Evolutionary conservation across 2,329 filamentous ascomycete species (phyloP).

Genomic region (Monilinia fructigena): DNA sequence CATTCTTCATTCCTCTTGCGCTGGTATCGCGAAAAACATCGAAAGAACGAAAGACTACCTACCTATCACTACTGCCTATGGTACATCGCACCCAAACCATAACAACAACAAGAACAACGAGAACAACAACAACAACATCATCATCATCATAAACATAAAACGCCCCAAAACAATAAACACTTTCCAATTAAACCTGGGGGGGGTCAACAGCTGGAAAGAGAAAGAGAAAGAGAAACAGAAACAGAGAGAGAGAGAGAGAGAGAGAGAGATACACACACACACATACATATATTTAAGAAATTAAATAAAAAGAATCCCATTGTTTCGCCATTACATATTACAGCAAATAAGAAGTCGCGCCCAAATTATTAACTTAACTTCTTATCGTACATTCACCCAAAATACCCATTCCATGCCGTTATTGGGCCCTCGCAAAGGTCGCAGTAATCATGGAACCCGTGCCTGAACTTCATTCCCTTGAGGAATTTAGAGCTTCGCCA

Average conservation of each 20-base stretch:
- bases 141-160: neutral
- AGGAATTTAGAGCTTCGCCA: conserved; percentile 61
- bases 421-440: conserved; percentile 26
- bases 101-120: no score
- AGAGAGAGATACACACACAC: no score
- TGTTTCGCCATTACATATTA: neutral
- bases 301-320: neutral
- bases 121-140: no score
- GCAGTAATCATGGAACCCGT: conserved; percentile 59
- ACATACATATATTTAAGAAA: neutral
- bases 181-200: neutral
- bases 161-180: neutral
- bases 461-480: conserved; percentile 66
- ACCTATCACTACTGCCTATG: no score
- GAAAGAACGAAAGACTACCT: neutral
- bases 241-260: no score
- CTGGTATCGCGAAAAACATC: conserved; percentile 20
- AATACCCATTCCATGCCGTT: conserved; percentile 16
- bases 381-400: conserved; percentile 16
- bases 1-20: conserved; percentile 20
- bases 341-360: conserved; percentile 12
- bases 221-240: neutral
- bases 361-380: conserved; percentile 5
- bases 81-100: no score
- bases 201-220: neutral